Conservation (phyloP, 345 rosid genomes). For the sweet orange (Citrus sinensis) region DVS_A1.0 CM039167.1:8607001-8607500, state of each 20-base stretch:
- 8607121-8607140: neutral
- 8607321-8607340: constrained; percentile 9
- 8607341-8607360: neutral
- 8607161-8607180: neutral
- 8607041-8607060: neutral
- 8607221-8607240: neutral
- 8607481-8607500: constrained; percentile 5
- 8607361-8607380: neutral
- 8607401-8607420: neutral
- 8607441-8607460: neutral
- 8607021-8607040: no score
- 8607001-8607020: no score
- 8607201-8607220: neutral
- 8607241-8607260: no score
- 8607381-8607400: no score
- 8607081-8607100: neutral
- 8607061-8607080: no score
- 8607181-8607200: neutral
- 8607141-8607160: neutral
- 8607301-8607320: neutral
- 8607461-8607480: neutral
- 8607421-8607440: neutral
- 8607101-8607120: no score
- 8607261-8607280: neutral
- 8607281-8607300: neutral